Evolutionary conservation across 139 green algal species (phyloP), one percentile per base, ranked within the genome.

Genomic region (Chlorella sp.): DNA sequence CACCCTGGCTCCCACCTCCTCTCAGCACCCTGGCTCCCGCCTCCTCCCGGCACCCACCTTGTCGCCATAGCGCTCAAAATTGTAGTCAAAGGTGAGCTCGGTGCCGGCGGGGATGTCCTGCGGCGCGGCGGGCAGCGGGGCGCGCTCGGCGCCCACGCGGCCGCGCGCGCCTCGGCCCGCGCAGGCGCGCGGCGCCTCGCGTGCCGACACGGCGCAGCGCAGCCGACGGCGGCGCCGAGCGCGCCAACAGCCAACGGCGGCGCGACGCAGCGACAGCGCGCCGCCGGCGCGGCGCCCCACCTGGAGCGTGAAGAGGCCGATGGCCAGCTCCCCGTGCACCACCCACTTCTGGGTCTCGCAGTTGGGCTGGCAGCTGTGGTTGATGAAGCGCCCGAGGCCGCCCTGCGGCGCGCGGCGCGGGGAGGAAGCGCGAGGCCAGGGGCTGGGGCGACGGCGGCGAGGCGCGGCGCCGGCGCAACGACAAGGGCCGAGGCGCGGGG

Each of bases 51-150:
- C 3, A 4, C 71, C 2, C 45, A 85, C 83, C 73, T 94, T 93
- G 79, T 98, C 92, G 17, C 92, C 93, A 67, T 97, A 97, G 35
- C 94, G 90, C 82, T 99, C 95, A 88, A 98, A 98, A 82, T 99
- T 98, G 88, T 99, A 99, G 83, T 99, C 95, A 73, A 99, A 98
- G 3, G 96, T 98, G 17, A 99, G 85, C 91, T 99, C 96, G 36
- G 90, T 82, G 25, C 90, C 89, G 19, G 83, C 79, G 0, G 68
- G 33, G 12, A 98, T 87, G 85, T 93, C 88, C 35, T 66, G 55
- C 40, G 83, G 45, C 5, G 79, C 46, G 63, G 6, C 14, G 15
- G 15, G 35, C 35, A 19, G 38, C 4, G 5, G 36, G 27, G 19
- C n/a, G n/a, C n/a, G n/a, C n/a, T n/a, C n/a, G n/a, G n/a, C n/a